Evolutionary conservation across 2,329 filamentous ascomycete species (phyloP).

Genomic region (Phoma sp.): DNA sequence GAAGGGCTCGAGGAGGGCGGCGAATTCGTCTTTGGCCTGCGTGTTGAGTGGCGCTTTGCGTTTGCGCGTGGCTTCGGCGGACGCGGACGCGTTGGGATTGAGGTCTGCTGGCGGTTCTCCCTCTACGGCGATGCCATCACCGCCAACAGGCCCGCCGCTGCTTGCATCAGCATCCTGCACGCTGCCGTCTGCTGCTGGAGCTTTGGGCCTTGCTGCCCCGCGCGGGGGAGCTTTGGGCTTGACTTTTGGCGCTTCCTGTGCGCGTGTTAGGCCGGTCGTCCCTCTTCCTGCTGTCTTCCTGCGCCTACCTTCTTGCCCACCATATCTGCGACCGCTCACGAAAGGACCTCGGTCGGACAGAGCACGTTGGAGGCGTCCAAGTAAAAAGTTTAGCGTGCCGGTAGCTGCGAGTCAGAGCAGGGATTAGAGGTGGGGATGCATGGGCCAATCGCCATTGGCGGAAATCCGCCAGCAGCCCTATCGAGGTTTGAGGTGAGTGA

Average conservation of each 20-base stretch:
- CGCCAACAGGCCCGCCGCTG: conserved; percentile 10
- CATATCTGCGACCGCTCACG: conserved; percentile 33
- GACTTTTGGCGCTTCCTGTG: conserved; percentile 36
- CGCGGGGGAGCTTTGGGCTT: conserved; percentile 43
- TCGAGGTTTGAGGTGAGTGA: conserved; percentile 27
- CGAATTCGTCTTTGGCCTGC: conserved; percentile 60
- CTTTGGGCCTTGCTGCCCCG: conserved; percentile 38
- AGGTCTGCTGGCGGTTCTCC: conserved; percentile 22
- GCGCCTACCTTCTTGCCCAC: conserved; percentile 40
- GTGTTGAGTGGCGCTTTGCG: conserved; percentile 36
- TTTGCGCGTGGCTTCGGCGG: conserved; percentile 37
- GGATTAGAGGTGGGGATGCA: conserved; percentile 20
- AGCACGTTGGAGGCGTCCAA: conserved; percentile 18
- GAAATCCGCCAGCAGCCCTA: conserved; percentile 34
- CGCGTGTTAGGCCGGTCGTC: conserved; percentile 15
- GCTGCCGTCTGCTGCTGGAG: conserved; percentile 21
- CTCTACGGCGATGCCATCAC: background rate
- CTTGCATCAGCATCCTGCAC: conserved; percentile 16
- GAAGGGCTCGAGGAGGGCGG: conserved; percentile 72
- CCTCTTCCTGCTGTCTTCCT: background rate
- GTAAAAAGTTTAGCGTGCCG: conserved; percentile 40
- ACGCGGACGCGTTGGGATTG: conserved; percentile 28
- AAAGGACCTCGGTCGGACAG: conserved; percentile 20
- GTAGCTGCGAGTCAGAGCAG: conserved; percentile 34
- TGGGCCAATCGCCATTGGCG: conserved; percentile 32